Conservation (phyloP, 2,329 filamentous ascomycete species). For the Xylariales sp. region DNA sequence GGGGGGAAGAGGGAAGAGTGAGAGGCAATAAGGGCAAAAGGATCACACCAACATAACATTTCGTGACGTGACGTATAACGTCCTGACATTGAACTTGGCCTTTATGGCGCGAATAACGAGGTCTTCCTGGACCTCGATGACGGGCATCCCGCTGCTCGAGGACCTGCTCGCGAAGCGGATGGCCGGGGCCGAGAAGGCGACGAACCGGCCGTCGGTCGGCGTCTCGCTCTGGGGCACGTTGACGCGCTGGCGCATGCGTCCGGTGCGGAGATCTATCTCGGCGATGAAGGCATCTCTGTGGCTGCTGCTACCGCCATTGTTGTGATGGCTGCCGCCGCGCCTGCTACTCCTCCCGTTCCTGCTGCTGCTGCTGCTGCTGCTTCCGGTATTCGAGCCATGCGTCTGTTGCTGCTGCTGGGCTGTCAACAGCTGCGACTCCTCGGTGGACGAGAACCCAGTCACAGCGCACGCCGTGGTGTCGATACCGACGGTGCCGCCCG, state of each 20-base stretch:
- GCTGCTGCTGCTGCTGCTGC: too few relatives aligned
- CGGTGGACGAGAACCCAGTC: constrained; percentile 13
- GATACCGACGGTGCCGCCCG: constrained; percentile 18
- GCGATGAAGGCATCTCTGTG: constrained; percentile 22
- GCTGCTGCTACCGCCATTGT: too few relatives aligned
- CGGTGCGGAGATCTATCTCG: constrained; percentile 19
- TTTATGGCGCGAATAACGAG: constrained; percentile 15
- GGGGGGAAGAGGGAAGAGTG: too few relatives aligned
- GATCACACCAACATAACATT: constrained; percentile 21
- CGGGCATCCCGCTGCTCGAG: constrained; percentile 17
- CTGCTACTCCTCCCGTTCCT: too few relatives aligned
- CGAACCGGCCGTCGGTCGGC: constrained; percentile 15
- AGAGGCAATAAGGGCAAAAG: too few relatives aligned
- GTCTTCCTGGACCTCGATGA: constrained; percentile 16
- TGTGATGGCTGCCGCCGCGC: too few relatives aligned
- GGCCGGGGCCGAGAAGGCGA: constrained; percentile 18
- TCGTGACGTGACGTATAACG: constrained; percentile 18
- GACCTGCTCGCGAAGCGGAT: constrained; percentile 19
- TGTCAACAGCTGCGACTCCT: constrained; percentile 7
- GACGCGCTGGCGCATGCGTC: constrained; percentile 19
- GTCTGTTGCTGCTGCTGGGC: constrained; percentile 8
- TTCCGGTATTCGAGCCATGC: too few relatives aligned
- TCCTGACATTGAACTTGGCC: constrained; percentile 15
- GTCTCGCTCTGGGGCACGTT: constrained; percentile 17
- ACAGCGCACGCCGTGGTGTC: constrained; percentile 15